Conservation (phyloP, 306 rosid genomes). For the Dalbergia oliveri region DNA sequence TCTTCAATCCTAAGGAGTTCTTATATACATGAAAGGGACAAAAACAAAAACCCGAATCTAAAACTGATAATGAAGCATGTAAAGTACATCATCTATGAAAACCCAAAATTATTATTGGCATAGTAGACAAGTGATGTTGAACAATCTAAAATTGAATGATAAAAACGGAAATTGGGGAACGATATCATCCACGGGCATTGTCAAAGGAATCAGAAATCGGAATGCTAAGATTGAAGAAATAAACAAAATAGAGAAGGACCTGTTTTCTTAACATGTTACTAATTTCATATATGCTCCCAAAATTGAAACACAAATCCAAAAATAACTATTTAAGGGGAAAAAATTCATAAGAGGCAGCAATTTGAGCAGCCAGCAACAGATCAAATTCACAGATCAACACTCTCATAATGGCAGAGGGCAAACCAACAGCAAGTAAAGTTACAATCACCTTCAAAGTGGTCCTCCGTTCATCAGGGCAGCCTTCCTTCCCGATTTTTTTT, state of each 20-base stretch:
- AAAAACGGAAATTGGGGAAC: constrained; percentile 11
- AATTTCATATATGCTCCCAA: too few relatives aligned
- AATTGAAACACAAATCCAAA: too few relatives aligned
- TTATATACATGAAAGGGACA: background rate
- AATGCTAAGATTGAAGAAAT: background rate
- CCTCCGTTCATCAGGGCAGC: too few relatives aligned
- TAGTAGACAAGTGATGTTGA: background rate
- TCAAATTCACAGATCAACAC: too few relatives aligned
- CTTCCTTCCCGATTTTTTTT: too few relatives aligned
- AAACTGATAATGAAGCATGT: background rate
- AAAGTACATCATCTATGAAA: constrained; percentile 10
- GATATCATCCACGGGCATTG: background rate
- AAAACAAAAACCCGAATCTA: constrained; percentile 39
- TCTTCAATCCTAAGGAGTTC: background rate
- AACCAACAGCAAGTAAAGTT: too few relatives aligned
- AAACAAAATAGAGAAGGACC: constrained; percentile 2
- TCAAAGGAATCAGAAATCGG: background rate
- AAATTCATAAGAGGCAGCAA: too few relatives aligned
- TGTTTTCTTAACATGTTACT: too few relatives aligned
- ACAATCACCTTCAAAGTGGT: too few relatives aligned
- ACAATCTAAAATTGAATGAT: background rate
- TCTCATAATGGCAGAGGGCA: too few relatives aligned
- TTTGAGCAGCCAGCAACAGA: too few relatives aligned
- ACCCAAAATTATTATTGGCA: constrained; percentile 22
- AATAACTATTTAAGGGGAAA: too few relatives aligned